These are phyloP conservation scores for Xerocomellus chrysenteron DNA, from an alignment of 768 basidiomycete species.

Conservation along the genomic window DNA sequence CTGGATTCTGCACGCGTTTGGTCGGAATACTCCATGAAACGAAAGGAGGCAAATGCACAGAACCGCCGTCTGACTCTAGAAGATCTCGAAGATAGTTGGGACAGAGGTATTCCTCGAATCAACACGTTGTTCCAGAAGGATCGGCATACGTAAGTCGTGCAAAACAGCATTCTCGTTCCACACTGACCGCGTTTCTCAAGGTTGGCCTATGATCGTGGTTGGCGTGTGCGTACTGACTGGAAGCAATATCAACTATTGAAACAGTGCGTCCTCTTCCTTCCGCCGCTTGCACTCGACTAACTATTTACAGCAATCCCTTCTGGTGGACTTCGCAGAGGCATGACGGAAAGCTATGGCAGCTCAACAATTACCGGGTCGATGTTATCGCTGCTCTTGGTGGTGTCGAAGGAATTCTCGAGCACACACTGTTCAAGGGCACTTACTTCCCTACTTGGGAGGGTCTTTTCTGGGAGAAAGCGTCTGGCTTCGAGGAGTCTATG, in stretches of 20 bases:
- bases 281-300: constrained; percentile 8
- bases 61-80: constrained; percentile 96
- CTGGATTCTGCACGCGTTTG: constrained; percentile 97
- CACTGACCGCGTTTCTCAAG: constrained; percentile 33
- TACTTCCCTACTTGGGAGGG: constrained; percentile 98
- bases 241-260: constrained; percentile 95
- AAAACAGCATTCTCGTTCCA: neutral
- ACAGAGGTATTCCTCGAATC: constrained; percentile 97
- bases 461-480: constrained; percentile 99
- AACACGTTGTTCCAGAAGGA: constrained; percentile 99
- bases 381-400: constrained; percentile 97
- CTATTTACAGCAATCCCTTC: constrained; percentile 80
- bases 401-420: constrained; percentile 95
- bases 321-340: constrained; percentile 99
- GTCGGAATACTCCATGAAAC: constrained; percentile 99
- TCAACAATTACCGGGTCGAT: constrained; percentile 98
- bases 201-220: constrained; percentile 97
- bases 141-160: constrained; percentile 70
- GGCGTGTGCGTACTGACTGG: constrained; percentile 98
- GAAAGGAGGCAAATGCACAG: constrained; percentile 99
- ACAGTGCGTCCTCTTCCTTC: constrained; percentile 52
- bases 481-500: constrained; percentile 96
- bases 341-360: constrained; percentile 93
- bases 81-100: constrained; percentile 98
- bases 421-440: constrained; percentile 96